These are phyloP conservation scores for Pisolithus albus DNA, from an alignment of 768 basidiomycete genomes.

Conservation along the genomic window DNA sequence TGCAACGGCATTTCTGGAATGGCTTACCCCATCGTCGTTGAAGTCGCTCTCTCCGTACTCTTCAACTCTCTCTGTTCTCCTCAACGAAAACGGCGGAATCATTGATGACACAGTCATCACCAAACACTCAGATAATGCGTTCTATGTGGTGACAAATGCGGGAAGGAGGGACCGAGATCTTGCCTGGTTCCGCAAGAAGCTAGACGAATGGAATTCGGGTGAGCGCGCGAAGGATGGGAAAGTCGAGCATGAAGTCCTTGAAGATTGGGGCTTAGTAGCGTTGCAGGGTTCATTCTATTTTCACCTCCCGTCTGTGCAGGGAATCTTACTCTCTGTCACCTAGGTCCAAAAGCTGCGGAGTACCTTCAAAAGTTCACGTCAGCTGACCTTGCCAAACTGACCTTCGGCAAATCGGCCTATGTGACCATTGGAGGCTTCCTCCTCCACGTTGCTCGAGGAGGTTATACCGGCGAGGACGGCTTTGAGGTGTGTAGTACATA, in stretches of 20 bases:
- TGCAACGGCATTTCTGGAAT: slow-evolving; percentile 76
- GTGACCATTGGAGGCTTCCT: slow-evolving; percentile 56
- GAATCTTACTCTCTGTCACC: not conserved
- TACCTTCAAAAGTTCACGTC: slow-evolving; percentile 74
- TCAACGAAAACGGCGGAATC: slow-evolving; percentile 88
- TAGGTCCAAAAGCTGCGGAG: slow-evolving; percentile 76
- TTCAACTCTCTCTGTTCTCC: slow-evolving; percentile 81
- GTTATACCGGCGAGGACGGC: slow-evolving; percentile 98
- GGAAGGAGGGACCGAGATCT: slow-evolving; percentile 79
- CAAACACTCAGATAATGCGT: slow-evolving; percentile 71
- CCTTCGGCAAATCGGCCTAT: slow-evolving; percentile 81
- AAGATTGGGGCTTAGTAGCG: slow-evolving; percentile 83
- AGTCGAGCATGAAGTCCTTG: slow-evolving; percentile 76
- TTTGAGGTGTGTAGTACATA: slow-evolving; percentile 62
- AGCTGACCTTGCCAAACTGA: slow-evolving; percentile 64
- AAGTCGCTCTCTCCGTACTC: slow-evolving; percentile 58
- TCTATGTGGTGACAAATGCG: slow-evolving; percentile 96
- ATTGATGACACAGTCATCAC: slow-evolving; percentile 94
- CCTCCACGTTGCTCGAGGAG: slow-evolving; percentile 86
- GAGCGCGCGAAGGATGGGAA: slow-evolving; percentile 43
- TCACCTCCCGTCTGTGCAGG: not conserved
- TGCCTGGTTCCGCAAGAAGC: slow-evolving; percentile 60
- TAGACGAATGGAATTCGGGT: slow-evolving; percentile 73
- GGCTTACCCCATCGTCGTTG: slow-evolving; percentile 83
- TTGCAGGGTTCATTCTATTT: slow-evolving; percentile 61